These are phyloP conservation scores for Leishmania lainsoni DNA, from an alignment of 208 protist species.

Conservation along the genomic window DNA sequence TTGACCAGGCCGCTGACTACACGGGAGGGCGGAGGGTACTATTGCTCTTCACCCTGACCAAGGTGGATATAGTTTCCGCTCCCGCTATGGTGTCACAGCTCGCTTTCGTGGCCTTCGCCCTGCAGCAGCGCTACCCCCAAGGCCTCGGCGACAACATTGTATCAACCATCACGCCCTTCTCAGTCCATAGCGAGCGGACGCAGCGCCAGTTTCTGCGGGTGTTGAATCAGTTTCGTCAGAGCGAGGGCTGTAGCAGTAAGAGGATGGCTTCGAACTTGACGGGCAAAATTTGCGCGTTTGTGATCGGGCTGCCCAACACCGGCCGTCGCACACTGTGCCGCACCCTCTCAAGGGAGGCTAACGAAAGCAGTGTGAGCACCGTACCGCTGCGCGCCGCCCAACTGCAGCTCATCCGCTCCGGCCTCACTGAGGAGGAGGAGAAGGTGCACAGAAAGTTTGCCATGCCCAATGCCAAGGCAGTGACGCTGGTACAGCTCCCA, in stretches of 20 bases:
- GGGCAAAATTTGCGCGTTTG: conserved; percentile 78
- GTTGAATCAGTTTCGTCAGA: conserved; percentile 71
- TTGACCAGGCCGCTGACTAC: conserved; percentile 56
- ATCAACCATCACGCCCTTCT: conserved; percentile 61
- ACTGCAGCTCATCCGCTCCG: conserved; percentile 64
- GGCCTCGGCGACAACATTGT: conserved; percentile 47
- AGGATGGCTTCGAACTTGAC: conserved; percentile 69
- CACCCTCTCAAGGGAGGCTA: conserved; percentile 44
- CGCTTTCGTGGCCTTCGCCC: conserved; percentile 61
- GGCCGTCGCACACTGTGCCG: conserved; percentile 71
- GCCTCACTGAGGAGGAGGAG: conserved; percentile 36
- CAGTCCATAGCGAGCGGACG: conserved; percentile 62
- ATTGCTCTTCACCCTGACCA: conserved; percentile 82
- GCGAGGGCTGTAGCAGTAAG: conserved; percentile 50
- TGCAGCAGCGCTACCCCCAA: conserved; percentile 61
- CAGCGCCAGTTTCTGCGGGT: conserved; percentile 59
- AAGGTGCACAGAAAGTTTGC: conserved; percentile 64
- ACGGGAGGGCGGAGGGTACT: conserved; percentile 63
- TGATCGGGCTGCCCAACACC: conserved; percentile 84
- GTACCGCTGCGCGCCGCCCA: conserved; percentile 77
- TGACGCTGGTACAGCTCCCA: conserved; percentile 79
- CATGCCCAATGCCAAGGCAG: conserved; percentile 78
- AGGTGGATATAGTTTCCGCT: conserved; percentile 76
- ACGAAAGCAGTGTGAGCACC: conserved; percentile 61
- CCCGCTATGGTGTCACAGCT: conserved; percentile 78